A percentile compares a stretch with the other conserved stretches of the same genome.
Evolutionary conservation across 2,329 filamentous ascomycete genomes (phyloP).

Genomic region (Arthrinium phaeospermum): DNA sequence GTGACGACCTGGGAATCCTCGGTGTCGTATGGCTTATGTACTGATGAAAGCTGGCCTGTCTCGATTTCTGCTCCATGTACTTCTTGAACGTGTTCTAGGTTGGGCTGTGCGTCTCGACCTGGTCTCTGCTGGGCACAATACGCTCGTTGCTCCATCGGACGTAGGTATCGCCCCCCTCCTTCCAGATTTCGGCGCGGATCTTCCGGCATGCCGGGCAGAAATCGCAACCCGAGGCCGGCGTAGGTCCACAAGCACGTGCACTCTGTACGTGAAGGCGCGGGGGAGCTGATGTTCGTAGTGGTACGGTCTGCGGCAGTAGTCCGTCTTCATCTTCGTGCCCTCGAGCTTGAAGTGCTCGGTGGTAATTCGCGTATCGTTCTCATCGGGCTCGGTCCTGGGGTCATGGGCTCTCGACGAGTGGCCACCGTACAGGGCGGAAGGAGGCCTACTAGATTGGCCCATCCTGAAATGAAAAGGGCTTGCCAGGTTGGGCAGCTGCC

Average conservation of each 20-base stretch:
- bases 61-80: background rate
- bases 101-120: background rate
- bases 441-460: no score
- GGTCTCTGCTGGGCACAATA: background rate
- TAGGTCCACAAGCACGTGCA: background rate
- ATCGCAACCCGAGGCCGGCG: background rate
- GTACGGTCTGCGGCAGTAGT: background rate
- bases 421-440: no score
- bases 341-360: background rate
- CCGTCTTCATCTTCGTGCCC: background rate
- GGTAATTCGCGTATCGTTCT: no score
- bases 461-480: no score
- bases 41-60: background rate
- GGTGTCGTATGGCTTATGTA: no score
- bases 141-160: background rate
- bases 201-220: background rate
- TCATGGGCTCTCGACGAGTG: no score
- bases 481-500: conserved; percentile 30
- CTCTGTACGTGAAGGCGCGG: background rate
- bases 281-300: background rate
- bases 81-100: background rate
- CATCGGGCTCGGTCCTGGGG: no score
- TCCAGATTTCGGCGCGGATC: background rate
- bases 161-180: background rate
- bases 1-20: no score